These are phyloP conservation scores for Paraleonurus japonicus DNA, from an alignment of 257 asterid species.

Conservation along the genomic window DNA sequence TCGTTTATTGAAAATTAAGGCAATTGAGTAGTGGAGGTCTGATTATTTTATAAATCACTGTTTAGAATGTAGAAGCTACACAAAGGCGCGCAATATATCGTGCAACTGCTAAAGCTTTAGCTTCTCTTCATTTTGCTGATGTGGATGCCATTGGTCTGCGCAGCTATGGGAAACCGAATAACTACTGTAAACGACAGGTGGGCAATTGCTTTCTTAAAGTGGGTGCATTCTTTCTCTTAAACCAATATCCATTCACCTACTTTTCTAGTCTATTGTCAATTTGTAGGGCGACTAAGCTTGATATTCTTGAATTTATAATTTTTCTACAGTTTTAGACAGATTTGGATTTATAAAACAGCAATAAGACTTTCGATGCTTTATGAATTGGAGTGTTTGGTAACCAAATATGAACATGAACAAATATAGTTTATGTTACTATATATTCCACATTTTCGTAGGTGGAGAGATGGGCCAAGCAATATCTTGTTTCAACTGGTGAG, in stretches of 20 bases:
- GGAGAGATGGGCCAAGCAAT: constrained; percentile 96
- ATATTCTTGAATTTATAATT: neutral
- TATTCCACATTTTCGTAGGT: constrained; percentile 45
- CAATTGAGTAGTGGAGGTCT: constrained; percentile 7
- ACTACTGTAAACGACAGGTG: constrained; percentile 96
- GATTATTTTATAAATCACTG: constrained; percentile 14
- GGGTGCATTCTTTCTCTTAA: neutral
- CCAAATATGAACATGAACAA: neutral
- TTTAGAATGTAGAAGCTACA: constrained; percentile 64
- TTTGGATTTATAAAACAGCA: neutral
- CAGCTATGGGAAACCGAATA: constrained; percentile 64
- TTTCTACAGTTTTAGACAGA: neutral
- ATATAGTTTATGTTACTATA: too few relatives aligned
- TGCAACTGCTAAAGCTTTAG: constrained; percentile 85
- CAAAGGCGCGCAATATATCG: constrained; percentile 66
- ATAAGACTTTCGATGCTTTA: neutral
- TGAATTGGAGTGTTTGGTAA: neutral
- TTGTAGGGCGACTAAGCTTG: constrained; percentile 11
- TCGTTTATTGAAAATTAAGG: neutral
- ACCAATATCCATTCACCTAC: neutral
- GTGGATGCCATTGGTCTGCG: constrained; percentile 73
- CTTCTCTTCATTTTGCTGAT: constrained; percentile 78
- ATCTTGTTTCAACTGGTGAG: constrained; percentile 78
- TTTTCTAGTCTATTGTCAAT: neutral
- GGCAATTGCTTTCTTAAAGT: constrained; percentile 2